Evolutionary conservation across 495 filamentous ascomycete genomes (phyloP).

Genomic region (Neurospora sp.): DNA sequence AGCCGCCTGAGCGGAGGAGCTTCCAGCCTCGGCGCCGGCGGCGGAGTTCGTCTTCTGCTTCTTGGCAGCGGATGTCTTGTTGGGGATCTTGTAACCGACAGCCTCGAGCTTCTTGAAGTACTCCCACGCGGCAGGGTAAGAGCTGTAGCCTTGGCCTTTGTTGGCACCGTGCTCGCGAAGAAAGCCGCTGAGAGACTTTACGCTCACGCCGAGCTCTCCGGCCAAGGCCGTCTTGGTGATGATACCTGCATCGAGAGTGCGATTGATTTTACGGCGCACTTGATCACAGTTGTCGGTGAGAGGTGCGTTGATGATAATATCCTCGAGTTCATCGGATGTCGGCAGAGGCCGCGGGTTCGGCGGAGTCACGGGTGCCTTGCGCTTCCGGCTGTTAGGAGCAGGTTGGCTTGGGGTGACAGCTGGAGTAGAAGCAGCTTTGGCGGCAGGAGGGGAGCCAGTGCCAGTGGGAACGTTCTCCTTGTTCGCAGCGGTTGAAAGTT

Average conservation of each 20-base stretch:
- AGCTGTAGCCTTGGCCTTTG: constrained; percentile 18
- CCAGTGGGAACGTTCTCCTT: neutral
- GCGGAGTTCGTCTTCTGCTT: constrained; percentile 16
- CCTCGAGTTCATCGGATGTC: constrained; percentile 6
- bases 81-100: constrained; percentile 18
- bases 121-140: constrained; percentile 21
- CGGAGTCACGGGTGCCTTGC: constrained; percentile 18
- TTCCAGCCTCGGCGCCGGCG: constrained; percentile 2
- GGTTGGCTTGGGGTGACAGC: neutral
- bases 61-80: constrained; percentile 8
- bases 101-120: constrained; percentile 27
- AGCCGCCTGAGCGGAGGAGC: neutral
- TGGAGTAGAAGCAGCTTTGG: neutral
- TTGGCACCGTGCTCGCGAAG: constrained; percentile 23
- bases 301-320: constrained; percentile 11
- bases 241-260: constrained; percentile 31
- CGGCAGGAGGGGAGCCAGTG: neutral
- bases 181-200: constrained; percentile 25
- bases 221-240: constrained; percentile 40
- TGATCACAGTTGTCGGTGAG: constrained; percentile 24
- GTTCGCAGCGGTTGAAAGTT: neutral
- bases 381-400: constrained; percentile 19
- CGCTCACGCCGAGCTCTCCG: constrained; percentile 26
- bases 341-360: constrained; percentile 11
- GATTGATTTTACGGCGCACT: constrained; percentile 35